Base-by-base conservation (phyloP, 2,329 filamentous ascomycete genomes). In the Alternaria conjuncta region DNA sequence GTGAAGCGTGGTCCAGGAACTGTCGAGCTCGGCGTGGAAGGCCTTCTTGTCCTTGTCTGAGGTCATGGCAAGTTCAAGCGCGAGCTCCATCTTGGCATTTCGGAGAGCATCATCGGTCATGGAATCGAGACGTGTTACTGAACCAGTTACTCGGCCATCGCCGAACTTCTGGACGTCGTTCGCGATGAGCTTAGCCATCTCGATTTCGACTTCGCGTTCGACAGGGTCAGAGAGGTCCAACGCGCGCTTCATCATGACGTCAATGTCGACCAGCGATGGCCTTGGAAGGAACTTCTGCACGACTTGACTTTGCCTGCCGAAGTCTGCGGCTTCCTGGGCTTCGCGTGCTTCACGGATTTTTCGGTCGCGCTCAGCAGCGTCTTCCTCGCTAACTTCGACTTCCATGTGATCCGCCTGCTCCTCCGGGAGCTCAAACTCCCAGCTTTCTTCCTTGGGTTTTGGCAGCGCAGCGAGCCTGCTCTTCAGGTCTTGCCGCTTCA, bases 401-500 rank as follows among this genome's bases (percentile, higher is more conserved):
- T 79, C 78, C 54, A 78, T 71, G 4, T 82, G 74, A 70, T 96
- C 92, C 65, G 87, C 84, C 67, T 91, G 86, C 67, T 97, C 94
- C 44, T 96, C 93, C 0, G 95, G 95, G 32, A 97, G 83, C 77
- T 97, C 95, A 49, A 98, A 88, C 71, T 98, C 96, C 91, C 93
- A 98, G 69, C 97, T 94, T 0, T 89, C 91, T 75, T 97, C 93
- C 75, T 97, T 97, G 0, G 96, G 96, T 75, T 92, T 96, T 1
- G 96, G 96, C 15, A 99, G 85, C 21, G 92, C 89, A 5, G 93
- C 87, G n/a, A 99, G 87, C 45, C 91, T 88, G 55, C 87, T 86
- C 63, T 88, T 88, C 7, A 99, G 83, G 66, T 90, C 88, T 64
- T 88, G 86, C 46, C 90, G 90, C 69, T 90, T 80, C 6, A 90